Evolutionary conservation across 345 rosid genomes (phyloP), one percentile per base, ranked within the genome.

Genomic region (Noccaea bulbosa): DNA sequence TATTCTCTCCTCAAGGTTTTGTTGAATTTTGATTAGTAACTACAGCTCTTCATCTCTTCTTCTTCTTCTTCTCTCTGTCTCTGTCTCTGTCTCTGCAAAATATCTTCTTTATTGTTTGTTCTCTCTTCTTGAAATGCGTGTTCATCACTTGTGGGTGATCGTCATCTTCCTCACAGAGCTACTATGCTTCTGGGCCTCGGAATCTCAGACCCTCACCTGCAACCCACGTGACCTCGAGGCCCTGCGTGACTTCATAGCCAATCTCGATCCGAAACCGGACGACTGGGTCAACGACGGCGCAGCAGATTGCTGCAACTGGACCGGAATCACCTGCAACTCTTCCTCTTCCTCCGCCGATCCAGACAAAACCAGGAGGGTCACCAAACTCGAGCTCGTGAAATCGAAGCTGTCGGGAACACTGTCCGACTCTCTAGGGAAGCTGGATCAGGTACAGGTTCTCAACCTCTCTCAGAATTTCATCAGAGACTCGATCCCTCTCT

Each of bases 271-370:
- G 6, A 67, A 67, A 15, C 82, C 87, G 49, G 72, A 63, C 1
- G 86, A 65, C 4, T 88, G 91, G 90, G 1, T 68, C 27, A 14
- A 12, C 8, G 43, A 55, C 72, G 51, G 41, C 5, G 5, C 61
- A 20, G 3, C 69, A n/a, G 80, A 81, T 56, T 91, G 94, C 81
- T 85, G 97, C 52, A 22, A 38, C 27, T 91, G 95, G 95, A 55
- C 43, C 6, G 97, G 94, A 69, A 54, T 88, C 80, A 59, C 74
- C 32, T 88, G 93, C 72, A 73, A 71, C 7, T 34, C 58, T n/a
- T 53, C 58, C 7, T 34, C 58, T n/a, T 53, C 58, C 37, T 12
- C 14, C 7, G 41, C 52, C 61, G 43, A 12, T 65, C 16, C 65
- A 46, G 55, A 40, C 44, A 55, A 10, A 71, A 77, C 79, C 12